phyloP scores from a whole-genome alignment of 768 basidiomycete genomes.

The Porpolomopsis calyptriformis region DNA sequence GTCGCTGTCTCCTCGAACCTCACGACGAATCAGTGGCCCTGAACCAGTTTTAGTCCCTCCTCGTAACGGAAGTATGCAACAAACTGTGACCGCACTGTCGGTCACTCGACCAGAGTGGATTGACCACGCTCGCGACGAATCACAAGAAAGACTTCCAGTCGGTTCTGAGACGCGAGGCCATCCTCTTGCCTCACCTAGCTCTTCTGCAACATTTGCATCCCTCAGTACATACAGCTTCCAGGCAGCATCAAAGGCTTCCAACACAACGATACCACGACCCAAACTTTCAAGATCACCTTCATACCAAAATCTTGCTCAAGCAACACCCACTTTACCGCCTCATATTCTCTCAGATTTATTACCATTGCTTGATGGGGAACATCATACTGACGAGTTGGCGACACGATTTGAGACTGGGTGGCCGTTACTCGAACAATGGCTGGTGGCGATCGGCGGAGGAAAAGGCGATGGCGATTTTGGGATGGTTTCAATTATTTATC shows the following conservation, averaged over 20 bases:
- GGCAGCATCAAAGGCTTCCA: constrained; percentile 28
- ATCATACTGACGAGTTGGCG: constrained; percentile 86
- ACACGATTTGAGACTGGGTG: constrained; percentile 75
- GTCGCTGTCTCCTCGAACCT: constrained; percentile 5
- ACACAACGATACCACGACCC: constrained; percentile 22
- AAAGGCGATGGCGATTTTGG: constrained; percentile 61
- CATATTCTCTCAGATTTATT: constrained; percentile 47
- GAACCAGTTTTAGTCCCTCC: constrained; percentile 61
- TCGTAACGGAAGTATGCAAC: constrained; percentile 44
- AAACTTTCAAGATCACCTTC: constrained; percentile 10
- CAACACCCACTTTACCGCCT: constrained; percentile 10
- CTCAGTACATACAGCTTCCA: constrained; percentile 16
- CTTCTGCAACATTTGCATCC: constrained; percentile 30
- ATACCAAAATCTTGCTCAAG: constrained; percentile 12
- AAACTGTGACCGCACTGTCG: constrained; percentile 24
- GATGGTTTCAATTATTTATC: constrained; percentile 67
- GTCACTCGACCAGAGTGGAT: constrained; percentile 13
- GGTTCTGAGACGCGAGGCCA: constrained; percentile 21
- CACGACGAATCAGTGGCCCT: constrained; percentile 52
- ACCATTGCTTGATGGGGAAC: constrained; percentile 71
- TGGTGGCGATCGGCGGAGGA: constrained; percentile 49
- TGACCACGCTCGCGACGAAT: neutral
- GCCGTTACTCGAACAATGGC: constrained; percentile 69
- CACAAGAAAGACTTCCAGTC: neutral
- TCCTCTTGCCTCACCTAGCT: constrained; percentile 27